phyloP scores from a whole-genome alignment of 2,329 filamentous ascomycete species.

The Fusarium annulatum region DNA sequence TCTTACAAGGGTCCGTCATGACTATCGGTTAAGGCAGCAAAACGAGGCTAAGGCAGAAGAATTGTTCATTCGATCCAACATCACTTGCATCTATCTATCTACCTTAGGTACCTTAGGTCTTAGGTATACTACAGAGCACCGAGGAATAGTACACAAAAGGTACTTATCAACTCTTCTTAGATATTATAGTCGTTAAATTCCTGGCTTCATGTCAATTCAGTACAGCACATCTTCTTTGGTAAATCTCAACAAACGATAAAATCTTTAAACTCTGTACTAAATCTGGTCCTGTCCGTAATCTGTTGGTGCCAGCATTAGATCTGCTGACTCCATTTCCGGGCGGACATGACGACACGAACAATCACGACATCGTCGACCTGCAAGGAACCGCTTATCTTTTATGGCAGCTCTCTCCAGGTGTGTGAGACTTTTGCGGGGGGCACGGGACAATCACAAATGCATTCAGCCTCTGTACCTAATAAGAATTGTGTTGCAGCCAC shows the following conservation, averaged over 20 bases:
- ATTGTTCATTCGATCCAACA: neutral
- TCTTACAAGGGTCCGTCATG: neutral
- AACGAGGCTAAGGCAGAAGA: constrained; percentile 29
- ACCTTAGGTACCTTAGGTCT: too few species aligned
- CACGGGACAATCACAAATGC: constrained; percentile 9
- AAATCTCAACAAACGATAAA: neutral
- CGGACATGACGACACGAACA: constrained; percentile 30
- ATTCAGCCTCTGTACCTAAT: constrained; percentile 4
- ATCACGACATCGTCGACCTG: constrained; percentile 34
- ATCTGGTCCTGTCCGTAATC: neutral
- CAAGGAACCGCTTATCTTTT: constrained; percentile 37
- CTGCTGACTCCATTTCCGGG: constrained; percentile 21
- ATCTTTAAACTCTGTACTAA: neutral
- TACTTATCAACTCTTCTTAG: neutral
- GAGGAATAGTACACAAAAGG: neutral
- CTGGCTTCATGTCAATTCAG: neutral
- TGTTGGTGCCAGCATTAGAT: constrained; percentile 1
- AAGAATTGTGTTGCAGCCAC: constrained; percentile 19
- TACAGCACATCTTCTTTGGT: neutral
- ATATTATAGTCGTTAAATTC: neutral
- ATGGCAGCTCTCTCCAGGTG: constrained; percentile 13
- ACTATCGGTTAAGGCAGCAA: constrained; percentile 24
- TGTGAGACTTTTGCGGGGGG: constrained; percentile 27
- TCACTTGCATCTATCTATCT: neutral
- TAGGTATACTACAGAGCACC: neutral